Evolutionary conservation across 441 rosid species (phyloP).

Genomic region (Geranium incanum): DNA sequence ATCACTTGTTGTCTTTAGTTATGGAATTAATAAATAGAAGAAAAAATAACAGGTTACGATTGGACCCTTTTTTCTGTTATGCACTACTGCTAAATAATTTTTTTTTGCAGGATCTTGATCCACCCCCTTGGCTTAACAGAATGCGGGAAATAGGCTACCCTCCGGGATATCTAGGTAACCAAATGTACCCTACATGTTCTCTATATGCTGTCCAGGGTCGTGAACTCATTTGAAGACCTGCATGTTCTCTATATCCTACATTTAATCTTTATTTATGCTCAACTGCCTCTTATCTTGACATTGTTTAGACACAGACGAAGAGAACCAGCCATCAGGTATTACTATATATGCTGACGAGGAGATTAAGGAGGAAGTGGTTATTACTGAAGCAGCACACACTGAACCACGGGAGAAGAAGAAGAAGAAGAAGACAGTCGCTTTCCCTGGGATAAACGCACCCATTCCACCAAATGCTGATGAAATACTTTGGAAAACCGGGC

Average conservation of each 20-base stretch:
- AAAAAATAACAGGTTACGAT: not conserved
- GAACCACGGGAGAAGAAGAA: constrained; percentile 36
- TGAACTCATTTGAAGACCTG: not conserved
- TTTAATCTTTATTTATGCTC: not conserved
- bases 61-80: not conserved
- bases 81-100: not conserved
- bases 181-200: not conserved
- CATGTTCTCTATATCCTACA: not conserved
- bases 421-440: constrained; percentile 55
- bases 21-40: not conserved
- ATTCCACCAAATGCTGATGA: constrained; percentile 73
- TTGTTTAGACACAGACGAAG: constrained; percentile 49
- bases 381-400: constrained; percentile 31
- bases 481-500: constrained; percentile 51
- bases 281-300: constrained; percentile 14
- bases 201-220: not conserved
- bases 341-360: constrained; percentile 66
- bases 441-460: constrained; percentile 85
- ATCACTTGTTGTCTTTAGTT: not conserved
- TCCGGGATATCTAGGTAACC: constrained; percentile 81
- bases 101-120: constrained; percentile 69
- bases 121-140: constrained; percentile 96
- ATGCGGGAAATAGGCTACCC: constrained; percentile 98
- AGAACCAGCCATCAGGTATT: constrained; percentile 70
- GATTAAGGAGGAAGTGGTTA: constrained; percentile 67